phyloP scores from a whole-genome alignment of 129 eudicot species.

The Artemisia argyi region DNA sequence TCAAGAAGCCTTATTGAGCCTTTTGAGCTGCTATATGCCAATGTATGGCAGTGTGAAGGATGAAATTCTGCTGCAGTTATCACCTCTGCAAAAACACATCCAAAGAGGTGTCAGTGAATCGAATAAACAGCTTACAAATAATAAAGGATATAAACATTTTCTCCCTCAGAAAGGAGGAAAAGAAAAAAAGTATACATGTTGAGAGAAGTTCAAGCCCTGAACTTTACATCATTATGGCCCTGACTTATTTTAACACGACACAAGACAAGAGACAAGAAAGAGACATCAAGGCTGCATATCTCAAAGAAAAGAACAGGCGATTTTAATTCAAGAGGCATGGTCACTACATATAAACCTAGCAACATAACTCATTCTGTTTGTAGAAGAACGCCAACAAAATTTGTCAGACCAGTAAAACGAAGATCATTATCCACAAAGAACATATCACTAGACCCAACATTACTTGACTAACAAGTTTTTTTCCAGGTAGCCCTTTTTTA shows the following conservation, averaged over 20 bases:
- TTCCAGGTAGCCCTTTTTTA: background rate
- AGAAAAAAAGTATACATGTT: background rate
- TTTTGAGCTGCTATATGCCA: conserved; percentile 12
- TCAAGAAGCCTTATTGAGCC: conserved; percentile 12
- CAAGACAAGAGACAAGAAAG: no score
- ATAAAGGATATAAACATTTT: background rate
- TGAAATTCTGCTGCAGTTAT: conserved; percentile 11
- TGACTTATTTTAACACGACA: no score
- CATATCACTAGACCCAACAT: background rate
- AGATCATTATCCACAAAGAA: background rate
- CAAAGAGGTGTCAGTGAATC: background rate
- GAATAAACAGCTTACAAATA: background rate
- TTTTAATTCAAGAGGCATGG: no score
- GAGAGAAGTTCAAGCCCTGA: background rate
- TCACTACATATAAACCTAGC: no score
- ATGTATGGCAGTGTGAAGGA: conserved; percentile 9
- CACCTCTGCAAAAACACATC: conserved; percentile 6
- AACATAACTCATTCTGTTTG: no score
- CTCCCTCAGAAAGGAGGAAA: conserved; percentile 1
- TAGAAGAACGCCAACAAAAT: no score
- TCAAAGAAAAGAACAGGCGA: no score
- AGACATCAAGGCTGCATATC: no score
- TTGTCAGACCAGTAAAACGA: background rate
- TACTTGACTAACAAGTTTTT: background rate
- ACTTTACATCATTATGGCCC: no score